phyloP scores from a whole-genome alignment of 768 basidiomycete species.

The Exsudoporus frostii region DNA sequence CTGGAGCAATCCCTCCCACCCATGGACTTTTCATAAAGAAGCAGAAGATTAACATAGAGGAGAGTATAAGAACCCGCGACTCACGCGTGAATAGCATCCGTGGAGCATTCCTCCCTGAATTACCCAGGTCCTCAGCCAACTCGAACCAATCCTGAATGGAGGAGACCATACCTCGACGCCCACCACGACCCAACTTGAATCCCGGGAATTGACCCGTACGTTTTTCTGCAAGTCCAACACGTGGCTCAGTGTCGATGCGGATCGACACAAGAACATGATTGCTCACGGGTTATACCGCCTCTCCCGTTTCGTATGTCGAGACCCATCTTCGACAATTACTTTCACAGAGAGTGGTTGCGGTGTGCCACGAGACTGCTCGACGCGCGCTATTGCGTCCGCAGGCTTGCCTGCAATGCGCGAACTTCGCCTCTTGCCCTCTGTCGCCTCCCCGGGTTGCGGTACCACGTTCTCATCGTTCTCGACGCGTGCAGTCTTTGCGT shows the following conservation, averaged over 20 bases:
- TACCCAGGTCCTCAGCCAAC: not conserved
- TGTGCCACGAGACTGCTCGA: constrained; percentile 33
- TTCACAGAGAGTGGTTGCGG: constrained; percentile 40
- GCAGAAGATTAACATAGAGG: not conserved
- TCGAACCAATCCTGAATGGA: not conserved
- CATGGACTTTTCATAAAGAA: constrained; percentile 50
- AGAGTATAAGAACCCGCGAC: constrained; percentile 23
- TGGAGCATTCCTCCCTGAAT: constrained; percentile 58
- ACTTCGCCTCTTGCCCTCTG: constrained; percentile 55
- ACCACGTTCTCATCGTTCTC: constrained; percentile 18
- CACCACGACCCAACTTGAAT: constrained; percentile 82
- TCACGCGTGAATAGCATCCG: constrained; percentile 82
- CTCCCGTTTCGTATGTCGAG: constrained; percentile 34
- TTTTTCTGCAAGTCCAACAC: constrained; percentile 49
- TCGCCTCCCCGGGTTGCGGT: not conserved
- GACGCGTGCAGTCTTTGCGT: constrained; percentile 17
- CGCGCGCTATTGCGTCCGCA: constrained; percentile 45
- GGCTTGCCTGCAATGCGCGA: constrained; percentile 58
- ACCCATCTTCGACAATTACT: constrained; percentile 31
- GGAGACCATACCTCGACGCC: constrained; percentile 52
- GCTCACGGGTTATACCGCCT: constrained; percentile 35
- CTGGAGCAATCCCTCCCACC: constrained; percentile 73
- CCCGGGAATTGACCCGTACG: constrained; percentile 77
- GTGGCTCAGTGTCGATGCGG: constrained; percentile 20
- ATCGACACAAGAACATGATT: not conserved